phyloP scores from a whole-genome alignment of 176 grass and related monocot genomes.

The Tuctoria greenei region DNA sequence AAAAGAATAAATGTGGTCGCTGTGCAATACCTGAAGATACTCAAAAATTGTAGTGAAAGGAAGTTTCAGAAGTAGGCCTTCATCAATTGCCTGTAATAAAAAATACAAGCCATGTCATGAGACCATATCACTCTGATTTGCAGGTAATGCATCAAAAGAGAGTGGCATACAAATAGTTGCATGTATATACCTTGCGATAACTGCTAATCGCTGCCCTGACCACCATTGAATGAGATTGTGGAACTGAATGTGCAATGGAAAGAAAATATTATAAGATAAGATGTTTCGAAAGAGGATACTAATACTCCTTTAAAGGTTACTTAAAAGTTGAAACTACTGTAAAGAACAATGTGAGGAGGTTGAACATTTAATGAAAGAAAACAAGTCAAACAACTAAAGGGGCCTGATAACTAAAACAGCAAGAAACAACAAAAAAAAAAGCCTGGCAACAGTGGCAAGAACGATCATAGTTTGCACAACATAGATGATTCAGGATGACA shows the following conservation, averaged over 20 bases:
- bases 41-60: constrained; percentile 95
- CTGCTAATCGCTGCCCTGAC: constrained; percentile 68
- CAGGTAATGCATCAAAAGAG: constrained; percentile 5
- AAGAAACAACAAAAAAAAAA: background rate
- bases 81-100: constrained; percentile 64
- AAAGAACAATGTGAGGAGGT: background rate
- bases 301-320: constrained; percentile 1
- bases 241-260: constrained; percentile 50
- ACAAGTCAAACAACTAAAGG: background rate
- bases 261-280: background rate
- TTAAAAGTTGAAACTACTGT: background rate
- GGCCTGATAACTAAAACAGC: background rate
- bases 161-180: background rate
- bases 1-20: background rate
- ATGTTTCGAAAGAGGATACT: constrained; percentile 11
- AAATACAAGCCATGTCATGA: constrained; percentile 23
- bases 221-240: constrained; percentile 50
- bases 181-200: constrained; percentile 57
- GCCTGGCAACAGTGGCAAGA: background rate
- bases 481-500: constrained; percentile 28
- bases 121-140: constrained; percentile 16
- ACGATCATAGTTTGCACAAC: background rate
- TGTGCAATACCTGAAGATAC: constrained; percentile 78
- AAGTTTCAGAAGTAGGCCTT: constrained; percentile 77
- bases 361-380: background rate